Evolutionary conservation across 768 basidiomycete genomes (phyloP).

Genomic region (Exidia glandulosa): DNA sequence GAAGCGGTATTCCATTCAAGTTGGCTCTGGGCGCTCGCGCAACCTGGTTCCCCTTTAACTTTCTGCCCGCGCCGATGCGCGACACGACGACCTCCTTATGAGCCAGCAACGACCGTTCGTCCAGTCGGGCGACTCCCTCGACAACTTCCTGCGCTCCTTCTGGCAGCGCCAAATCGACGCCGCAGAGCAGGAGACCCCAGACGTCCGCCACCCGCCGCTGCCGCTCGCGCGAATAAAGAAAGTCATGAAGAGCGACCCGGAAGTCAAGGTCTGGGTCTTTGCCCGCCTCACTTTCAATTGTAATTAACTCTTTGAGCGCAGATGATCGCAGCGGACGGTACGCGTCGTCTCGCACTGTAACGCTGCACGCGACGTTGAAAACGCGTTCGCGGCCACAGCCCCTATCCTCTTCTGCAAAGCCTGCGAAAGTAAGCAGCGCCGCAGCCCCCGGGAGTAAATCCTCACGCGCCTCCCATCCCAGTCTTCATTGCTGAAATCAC

Average conservation of each 20-base stretch:
- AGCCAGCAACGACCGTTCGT: conserved; percentile 43
- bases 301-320: conserved; percentile 19
- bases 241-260: conserved; percentile 97
- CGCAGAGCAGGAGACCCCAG: conserved; percentile 80
- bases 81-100: neutral
- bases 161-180: conserved; percentile 84
- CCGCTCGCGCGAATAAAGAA: conserved; percentile 97
- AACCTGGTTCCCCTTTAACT: neutral
- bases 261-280: conserved; percentile 90
- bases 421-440: conserved; percentile 73
- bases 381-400: conserved; percentile 33
- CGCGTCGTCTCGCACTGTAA: conserved; percentile 12
- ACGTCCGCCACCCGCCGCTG: conserved; percentile 78
- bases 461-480: conserved; percentile 21
- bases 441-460: neutral
- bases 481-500: conserved; percentile 98
- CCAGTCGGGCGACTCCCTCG: conserved; percentile 74
- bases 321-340: conserved; percentile 99
- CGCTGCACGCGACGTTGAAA: neutral
- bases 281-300: neutral
- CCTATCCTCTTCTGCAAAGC: conserved; percentile 96
- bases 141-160: conserved; percentile 75
- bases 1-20: neutral
- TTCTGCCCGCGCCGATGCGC: neutral
- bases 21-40: neutral